Evolutionary conservation across 179 eudicot genomes (phyloP).

Genomic region (Nepenthes alata): DNA sequence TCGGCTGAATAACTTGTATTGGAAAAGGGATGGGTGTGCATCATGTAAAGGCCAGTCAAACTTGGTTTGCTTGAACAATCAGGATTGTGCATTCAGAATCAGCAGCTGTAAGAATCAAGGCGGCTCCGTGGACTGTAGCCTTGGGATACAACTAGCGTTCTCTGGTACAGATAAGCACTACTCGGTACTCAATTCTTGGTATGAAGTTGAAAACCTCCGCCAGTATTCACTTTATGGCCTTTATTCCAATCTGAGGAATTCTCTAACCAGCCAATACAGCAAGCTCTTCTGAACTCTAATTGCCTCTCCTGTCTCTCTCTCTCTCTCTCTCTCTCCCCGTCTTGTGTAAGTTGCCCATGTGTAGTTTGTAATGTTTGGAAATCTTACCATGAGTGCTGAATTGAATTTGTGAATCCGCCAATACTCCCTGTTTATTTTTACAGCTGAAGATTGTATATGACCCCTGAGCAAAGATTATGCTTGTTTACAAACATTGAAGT

Average conservation of each 20-base stretch:
- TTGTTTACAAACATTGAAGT: too few species aligned
- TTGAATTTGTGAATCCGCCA: too few species aligned
- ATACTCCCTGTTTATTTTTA: too few species aligned
- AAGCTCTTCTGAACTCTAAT: slow-evolving; percentile 39
- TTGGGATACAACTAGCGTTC: slow-evolving; percentile 83
- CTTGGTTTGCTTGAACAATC: slow-evolving; percentile 73
- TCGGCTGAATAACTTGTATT: slow-evolving; percentile 63
- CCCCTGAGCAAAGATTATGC: too few species aligned
- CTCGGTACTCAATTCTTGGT: slow-evolving; percentile 85
- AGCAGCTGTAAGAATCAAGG: slow-evolving; percentile 52
- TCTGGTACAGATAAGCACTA: slow-evolving; percentile 90
- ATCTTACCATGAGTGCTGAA: too few species aligned
- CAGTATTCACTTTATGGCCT: slow-evolving; percentile 84
- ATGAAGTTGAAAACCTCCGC: slow-evolving; percentile 82
- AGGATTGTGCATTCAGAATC: slow-evolving; percentile 64
- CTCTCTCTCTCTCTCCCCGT: not conserved
- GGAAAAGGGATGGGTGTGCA: slow-evolving; percentile 93
- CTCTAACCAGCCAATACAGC: slow-evolving; percentile 68
- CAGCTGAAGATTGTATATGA: too few species aligned
- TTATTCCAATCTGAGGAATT: slow-evolving; percentile 62
- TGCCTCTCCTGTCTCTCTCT: not conserved
- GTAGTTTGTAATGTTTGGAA: too few species aligned
- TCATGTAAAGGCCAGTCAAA: slow-evolving; percentile 57
- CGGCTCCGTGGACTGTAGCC: slow-evolving; percentile 72
- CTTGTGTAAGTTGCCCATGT: too few species aligned